These are phyloP conservation scores for Mycena rebaudengoi DNA, from an alignment of 768 basidiomycete genomes.

Conservation along the genomic window DNA sequence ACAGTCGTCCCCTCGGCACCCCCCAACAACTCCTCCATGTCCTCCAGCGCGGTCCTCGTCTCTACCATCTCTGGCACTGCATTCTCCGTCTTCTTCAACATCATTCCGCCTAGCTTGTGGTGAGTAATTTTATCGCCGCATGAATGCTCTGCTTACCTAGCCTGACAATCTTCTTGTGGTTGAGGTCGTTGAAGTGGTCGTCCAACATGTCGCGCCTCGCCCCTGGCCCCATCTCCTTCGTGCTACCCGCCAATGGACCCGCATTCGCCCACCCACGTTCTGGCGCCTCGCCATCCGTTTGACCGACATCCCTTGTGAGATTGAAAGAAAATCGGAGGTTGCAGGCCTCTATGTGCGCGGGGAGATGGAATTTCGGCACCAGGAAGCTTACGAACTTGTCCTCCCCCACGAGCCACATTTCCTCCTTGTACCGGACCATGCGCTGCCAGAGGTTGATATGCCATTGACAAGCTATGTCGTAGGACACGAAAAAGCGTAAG, in stretches of 20 bases:
- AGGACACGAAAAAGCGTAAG: constrained; percentile 24
- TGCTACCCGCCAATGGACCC: constrained; percentile 34
- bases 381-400: background rate
- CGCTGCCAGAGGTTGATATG: constrained; percentile 28
- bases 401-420: background rate
- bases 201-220: constrained; percentile 37
- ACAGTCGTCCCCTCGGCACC: background rate
- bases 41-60: background rate
- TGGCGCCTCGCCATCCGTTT: constrained; percentile 40
- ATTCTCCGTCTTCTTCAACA: background rate
- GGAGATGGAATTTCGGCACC: constrained; percentile 44
- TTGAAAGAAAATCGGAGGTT: constrained; percentile 41
- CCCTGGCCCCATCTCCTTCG: constrained; percentile 42
- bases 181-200: constrained; percentile 30
- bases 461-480: constrained; percentile 41
- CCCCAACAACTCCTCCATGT: background rate
- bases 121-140: background rate
- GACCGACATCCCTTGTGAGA: constrained; percentile 26
- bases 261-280: constrained; percentile 40
- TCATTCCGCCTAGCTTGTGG: background rate
- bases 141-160: background rate
- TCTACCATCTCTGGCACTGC: background rate
- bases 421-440: background rate
- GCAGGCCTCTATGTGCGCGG: constrained; percentile 34
- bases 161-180: constrained; percentile 8